Evolutionary conservation across 2,329 filamentous ascomycete species (phyloP).

Genomic region (Microsporum audouinii): DNA sequence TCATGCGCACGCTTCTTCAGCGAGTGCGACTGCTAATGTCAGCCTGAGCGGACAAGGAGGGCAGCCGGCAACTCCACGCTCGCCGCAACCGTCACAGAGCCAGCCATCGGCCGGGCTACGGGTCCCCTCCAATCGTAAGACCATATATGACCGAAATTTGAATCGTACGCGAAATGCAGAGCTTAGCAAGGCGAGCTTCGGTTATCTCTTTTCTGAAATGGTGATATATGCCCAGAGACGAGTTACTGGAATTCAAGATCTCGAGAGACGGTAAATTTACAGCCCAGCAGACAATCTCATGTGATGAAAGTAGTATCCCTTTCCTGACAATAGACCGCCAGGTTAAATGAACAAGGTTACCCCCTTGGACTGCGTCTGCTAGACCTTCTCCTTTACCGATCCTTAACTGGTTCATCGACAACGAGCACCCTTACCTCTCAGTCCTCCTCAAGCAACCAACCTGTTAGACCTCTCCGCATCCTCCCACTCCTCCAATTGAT

Average conservation of each 20-base stretch:
- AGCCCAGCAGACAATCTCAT: background rate
- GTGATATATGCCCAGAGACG: constrained; percentile 84
- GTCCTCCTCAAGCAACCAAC: constrained; percentile 47
- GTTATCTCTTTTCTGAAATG: constrained; percentile 94
- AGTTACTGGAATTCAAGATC: constrained; percentile 83
- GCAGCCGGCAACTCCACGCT: background rate
- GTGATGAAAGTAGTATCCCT: background rate
- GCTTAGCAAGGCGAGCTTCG: constrained; percentile 85
- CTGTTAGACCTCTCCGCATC: constrained; percentile 73
- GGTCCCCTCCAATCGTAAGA: constrained; percentile 87
- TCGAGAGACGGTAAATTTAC: constrained; percentile 66
- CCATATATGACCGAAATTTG: constrained; percentile 91
- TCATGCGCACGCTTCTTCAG: constrained; percentile 13
- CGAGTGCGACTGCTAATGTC: constrained; percentile 9
- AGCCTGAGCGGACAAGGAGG: background rate
- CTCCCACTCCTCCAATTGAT: constrained; percentile 90
- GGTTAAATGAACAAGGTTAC: constrained; percentile 83
- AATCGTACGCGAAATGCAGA: constrained; percentile 82
- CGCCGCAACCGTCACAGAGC: constrained; percentile 6
- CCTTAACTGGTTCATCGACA: constrained; percentile 65
- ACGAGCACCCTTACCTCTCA: constrained; percentile 71
- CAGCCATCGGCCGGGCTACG: constrained; percentile 50
- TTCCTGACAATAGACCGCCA: constrained; percentile 27
- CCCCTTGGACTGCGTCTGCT: constrained; percentile 87
- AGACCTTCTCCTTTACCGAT: constrained; percentile 85